These are phyloP conservation scores for Rubia peregrina DNA, from an alignment of 305 asterid species.

Conservation along the genomic window DNA sequence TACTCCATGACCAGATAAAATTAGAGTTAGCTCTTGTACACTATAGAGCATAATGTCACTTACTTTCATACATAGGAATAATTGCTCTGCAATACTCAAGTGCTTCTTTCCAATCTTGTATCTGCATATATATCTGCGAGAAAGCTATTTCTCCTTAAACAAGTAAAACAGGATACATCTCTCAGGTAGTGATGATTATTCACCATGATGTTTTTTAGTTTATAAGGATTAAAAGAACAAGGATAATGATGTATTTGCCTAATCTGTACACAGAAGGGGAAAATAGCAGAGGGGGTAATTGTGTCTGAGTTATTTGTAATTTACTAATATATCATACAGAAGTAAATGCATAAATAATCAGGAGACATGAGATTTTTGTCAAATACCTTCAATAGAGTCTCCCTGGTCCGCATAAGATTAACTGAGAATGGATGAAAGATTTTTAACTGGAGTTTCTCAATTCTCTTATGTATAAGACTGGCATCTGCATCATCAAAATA, in stretches of 20 bases:
- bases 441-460: constrained; percentile 57
- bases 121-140: constrained; percentile 60
- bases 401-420: constrained; percentile 69
- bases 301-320: background rate
- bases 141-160: background rate
- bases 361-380: constrained; percentile 7
- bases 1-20: background rate
- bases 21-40: background rate
- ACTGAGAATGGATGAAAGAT: constrained; percentile 65
- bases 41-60: constrained; percentile 17
- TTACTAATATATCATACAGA: background rate
- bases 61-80: constrained; percentile 69
- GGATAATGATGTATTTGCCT: background rate
- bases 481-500: constrained; percentile 47
- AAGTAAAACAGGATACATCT: background rate
- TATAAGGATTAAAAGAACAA: background rate
- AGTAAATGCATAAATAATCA: background rate
- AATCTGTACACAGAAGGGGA: background rate
- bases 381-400: constrained; percentile 74
- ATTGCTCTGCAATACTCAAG: constrained; percentile 61
- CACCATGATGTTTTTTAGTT: background rate
- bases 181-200: background rate
- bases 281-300: background rate
- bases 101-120: constrained; percentile 77
- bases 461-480: constrained; percentile 39